Percentiles rank a stretch among this genome's conserved stretches.
These are phyloP conservation scores for Cryphonectria japonica DNA, from an alignment of 2,329 filamentous ascomycete species.

Conservation along the genomic window DNA sequence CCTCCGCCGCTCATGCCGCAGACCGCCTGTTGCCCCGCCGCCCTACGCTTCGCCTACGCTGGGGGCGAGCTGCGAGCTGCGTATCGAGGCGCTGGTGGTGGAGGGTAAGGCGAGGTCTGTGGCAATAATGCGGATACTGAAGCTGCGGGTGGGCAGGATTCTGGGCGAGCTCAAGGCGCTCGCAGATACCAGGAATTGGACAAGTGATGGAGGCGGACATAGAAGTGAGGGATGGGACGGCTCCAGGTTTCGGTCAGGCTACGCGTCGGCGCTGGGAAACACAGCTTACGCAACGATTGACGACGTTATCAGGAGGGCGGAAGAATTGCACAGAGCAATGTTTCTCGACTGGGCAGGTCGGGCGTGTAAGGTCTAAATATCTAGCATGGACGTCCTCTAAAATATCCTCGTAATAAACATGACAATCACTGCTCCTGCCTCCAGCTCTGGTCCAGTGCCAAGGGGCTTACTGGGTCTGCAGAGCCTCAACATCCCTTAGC, in stretches of 20 bases:
- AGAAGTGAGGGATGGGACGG: neutral
- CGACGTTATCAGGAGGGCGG: neutral
- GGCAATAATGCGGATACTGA: neutral
- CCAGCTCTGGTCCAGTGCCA: neutral
- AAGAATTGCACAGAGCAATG: neutral
- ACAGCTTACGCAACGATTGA: neutral
- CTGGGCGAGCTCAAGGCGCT: neutral
- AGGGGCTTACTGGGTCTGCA: neutral
- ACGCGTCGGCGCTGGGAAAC: too few relatives aligned
- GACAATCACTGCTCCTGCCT: neutral
- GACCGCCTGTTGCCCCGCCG: too few relatives aligned
- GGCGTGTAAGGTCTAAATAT: neutral
- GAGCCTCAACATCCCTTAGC: neutral
- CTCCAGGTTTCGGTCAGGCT: neutral
- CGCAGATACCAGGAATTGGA: neutral
- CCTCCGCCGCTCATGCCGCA: neutral
- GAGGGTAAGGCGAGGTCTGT: neutral
- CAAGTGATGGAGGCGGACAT: neutral
- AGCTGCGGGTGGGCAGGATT: neutral
- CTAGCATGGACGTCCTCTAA: neutral
- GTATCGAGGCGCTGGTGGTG: neutral
- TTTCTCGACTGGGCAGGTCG: neutral
- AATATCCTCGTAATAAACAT: neutral
- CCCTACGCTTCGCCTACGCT: neutral
- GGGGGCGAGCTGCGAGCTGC: neutral